phyloP scores from a whole-genome alignment of 2,329 filamentous ascomycete genomes.

The Microascus cirrosus region DNA sequence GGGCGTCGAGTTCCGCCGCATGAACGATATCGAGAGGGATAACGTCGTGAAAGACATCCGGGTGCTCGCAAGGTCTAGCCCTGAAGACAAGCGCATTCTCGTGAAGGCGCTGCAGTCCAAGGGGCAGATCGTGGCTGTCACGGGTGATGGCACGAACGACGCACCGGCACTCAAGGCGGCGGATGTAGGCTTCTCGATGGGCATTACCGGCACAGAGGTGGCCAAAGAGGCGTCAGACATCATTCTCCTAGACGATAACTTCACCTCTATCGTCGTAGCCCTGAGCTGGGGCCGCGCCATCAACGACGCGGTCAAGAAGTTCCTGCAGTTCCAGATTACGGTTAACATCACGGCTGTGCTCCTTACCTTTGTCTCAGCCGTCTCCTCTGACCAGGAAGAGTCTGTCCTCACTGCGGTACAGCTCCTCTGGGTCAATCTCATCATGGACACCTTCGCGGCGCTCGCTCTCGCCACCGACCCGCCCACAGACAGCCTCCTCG shows the following conservation, averaged over 20 bases:
- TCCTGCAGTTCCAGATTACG: slow-evolving; percentile 60
- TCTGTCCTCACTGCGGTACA: slow-evolving; percentile 57
- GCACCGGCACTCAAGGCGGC: slow-evolving; percentile 54
- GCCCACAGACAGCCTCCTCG: slow-evolving; percentile 43
- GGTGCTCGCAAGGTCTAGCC: slow-evolving; percentile 47
- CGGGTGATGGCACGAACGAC: slow-evolving; percentile 58
- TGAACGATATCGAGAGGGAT: slow-evolving; percentile 36
- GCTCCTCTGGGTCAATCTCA: slow-evolving; percentile 58
- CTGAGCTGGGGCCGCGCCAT: slow-evolving; percentile 59
- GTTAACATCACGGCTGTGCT: slow-evolving; percentile 60
- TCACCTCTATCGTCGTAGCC: slow-evolving; percentile 53
- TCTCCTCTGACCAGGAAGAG: slow-evolving; percentile 40
- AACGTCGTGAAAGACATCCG: slow-evolving; percentile 36
- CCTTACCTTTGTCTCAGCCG: slow-evolving; percentile 53
- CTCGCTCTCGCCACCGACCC: slow-evolving; percentile 55
- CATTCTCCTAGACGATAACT: slow-evolving; percentile 57
- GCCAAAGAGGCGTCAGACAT: slow-evolving; percentile 60
- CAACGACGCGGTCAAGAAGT: slow-evolving; percentile 58
- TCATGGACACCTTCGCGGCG: slow-evolving; percentile 59
- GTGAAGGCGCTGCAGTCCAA: slow-evolving; percentile 41
- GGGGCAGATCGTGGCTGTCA: slow-evolving; percentile 50
- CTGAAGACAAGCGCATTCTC: slow-evolving; percentile 47
- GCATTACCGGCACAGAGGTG: slow-evolving; percentile 54
- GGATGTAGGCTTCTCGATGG: slow-evolving; percentile 60
- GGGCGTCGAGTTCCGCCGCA: slow-evolving; percentile 40